Conservation (phyloP, 192 early-diverging fungal genomes). For the Mortierella hygrophila region DNA sequence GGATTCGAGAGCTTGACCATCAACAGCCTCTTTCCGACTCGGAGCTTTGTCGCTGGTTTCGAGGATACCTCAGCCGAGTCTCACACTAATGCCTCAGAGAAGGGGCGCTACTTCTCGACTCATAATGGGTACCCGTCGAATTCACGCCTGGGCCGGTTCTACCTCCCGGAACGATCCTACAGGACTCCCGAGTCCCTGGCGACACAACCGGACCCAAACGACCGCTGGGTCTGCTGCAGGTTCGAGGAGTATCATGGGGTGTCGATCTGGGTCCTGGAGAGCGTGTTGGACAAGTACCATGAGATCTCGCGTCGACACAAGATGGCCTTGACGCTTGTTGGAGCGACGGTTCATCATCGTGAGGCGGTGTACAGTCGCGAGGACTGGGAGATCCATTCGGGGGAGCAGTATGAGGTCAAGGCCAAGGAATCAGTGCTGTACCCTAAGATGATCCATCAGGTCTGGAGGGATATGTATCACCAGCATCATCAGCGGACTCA, state of each 20-base stretch:
- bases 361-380: neutral
- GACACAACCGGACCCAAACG: neutral
- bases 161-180: constrained; percentile 31
- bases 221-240: constrained; percentile 28
- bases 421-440: constrained; percentile 26
- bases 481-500: constrained; percentile 18
- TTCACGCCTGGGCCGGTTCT: constrained; percentile 36
- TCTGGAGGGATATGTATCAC: constrained; percentile 43
- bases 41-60: constrained; percentile 43
- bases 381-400: constrained; percentile 17
- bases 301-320: constrained; percentile 29
- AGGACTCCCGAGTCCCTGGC: constrained; percentile 21
- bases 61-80: constrained; percentile 6
- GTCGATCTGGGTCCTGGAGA: constrained; percentile 36
- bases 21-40: constrained; percentile 12
- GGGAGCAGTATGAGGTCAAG: constrained; percentile 12
- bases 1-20: constrained; percentile 24
- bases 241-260: constrained; percentile 37
- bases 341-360: neutral
- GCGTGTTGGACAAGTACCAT: constrained; percentile 28
- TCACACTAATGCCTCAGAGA: neutral
- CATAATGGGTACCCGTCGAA: constrained; percentile 23
- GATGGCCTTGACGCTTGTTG: constrained; percentile 32
- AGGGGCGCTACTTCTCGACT: neutral
- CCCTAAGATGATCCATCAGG: constrained; percentile 32